phyloP scores from a whole-genome alignment of 2,329 filamentous ascomycete genomes.

The Neofusicoccum sp. region DNA sequence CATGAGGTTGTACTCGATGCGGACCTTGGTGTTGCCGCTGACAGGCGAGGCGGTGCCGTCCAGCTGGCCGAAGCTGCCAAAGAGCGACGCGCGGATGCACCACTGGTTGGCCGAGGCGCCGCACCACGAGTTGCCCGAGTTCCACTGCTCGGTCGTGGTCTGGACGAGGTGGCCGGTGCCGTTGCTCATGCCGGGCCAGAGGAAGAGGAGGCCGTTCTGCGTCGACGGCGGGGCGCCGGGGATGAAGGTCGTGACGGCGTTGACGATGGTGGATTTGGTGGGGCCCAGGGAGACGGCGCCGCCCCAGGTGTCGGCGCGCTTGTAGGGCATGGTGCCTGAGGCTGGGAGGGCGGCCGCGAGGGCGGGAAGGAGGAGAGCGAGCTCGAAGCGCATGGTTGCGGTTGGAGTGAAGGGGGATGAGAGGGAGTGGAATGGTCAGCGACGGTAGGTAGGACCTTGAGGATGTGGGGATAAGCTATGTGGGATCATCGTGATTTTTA shows the following conservation, averaged over 20 bases:
- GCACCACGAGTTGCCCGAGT: constrained; percentile 41
- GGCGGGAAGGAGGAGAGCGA: constrained; percentile 1
- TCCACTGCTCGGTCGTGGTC: constrained; percentile 43
- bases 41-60: constrained; percentile 27
- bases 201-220: constrained; percentile 41
- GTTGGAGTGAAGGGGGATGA: neutral
- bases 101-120: constrained; percentile 40
- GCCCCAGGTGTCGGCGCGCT: constrained; percentile 36
- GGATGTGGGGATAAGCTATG: neutral
- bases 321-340: neutral
- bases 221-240: constrained; percentile 39
- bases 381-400: neutral
- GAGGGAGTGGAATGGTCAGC: neutral
- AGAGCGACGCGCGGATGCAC: constrained; percentile 43
- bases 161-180: constrained; percentile 46
- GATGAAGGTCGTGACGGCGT: constrained; percentile 42
- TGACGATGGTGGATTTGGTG: constrained; percentile 39
- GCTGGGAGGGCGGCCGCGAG: constrained; percentile 2
- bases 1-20: constrained; percentile 29
- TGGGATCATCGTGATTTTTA: neutral
- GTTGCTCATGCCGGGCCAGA: constrained; percentile 49
- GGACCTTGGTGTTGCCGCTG: constrained; percentile 32
- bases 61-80: constrained; percentile 44
- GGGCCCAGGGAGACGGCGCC: constrained; percentile 40
- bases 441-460: neutral